Conservation (phyloP, 1,284 basidiomycete species). For the Ceratobasidium sp. region DNA sequence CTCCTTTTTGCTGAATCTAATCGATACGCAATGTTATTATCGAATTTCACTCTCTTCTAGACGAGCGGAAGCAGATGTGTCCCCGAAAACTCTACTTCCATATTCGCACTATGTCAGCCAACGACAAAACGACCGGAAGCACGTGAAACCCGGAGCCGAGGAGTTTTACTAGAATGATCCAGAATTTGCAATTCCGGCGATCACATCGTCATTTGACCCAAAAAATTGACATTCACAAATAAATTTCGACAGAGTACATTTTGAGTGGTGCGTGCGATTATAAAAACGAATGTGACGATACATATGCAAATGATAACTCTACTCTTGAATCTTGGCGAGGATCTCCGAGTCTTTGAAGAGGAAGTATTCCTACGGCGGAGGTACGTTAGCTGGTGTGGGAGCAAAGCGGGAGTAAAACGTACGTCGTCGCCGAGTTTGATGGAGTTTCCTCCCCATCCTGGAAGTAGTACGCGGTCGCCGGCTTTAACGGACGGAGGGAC, state of each 20-base stretch:
- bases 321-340: slow-evolving; percentile 96
- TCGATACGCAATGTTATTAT: too few relatives aligned
- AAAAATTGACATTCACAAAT: not conserved
- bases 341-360: slow-evolving; percentile 96
- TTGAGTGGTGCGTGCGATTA: slow-evolving; percentile 35
- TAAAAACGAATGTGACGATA: slow-evolving; percentile 33
- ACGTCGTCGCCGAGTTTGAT: slow-evolving; percentile 99
- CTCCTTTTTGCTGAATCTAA: too few relatives aligned
- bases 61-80: not conserved
- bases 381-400: not conserved
- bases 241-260: too few relatives aligned
- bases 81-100: not conserved
- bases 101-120: not conserved
- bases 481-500: slow-evolving; percentile 82
- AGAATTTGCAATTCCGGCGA: slow-evolving; percentile 10
- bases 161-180: slow-evolving; percentile 29
- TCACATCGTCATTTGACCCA: not conserved
- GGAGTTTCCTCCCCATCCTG: slow-evolving; percentile 93
- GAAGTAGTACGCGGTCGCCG: slow-evolving; percentile 92
- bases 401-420: slow-evolving; percentile 49
- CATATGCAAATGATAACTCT: slow-evolving; percentile 45
- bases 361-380: slow-evolving; percentile 78
- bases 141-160: not conserved
- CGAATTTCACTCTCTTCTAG: not conserved
- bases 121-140: too few relatives aligned